These are phyloP conservation scores for Globisporangium abappressorium DNA, from an alignment of 352 stramenopile species.

Conservation along the genomic window DNA sequence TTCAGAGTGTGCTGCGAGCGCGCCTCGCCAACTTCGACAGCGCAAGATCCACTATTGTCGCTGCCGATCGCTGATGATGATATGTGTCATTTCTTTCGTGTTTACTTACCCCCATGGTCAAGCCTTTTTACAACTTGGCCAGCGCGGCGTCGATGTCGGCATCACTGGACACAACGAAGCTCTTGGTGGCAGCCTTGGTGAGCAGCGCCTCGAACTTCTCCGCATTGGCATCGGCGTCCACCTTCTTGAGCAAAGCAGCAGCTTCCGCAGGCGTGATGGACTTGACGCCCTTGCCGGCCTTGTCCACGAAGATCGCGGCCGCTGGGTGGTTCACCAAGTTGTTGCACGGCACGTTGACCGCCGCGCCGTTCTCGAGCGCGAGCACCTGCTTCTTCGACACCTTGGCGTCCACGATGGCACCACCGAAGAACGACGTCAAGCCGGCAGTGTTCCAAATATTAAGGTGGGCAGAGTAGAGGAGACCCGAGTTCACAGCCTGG, in stretches of 20 bases:
- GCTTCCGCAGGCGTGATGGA: constrained; percentile 55
- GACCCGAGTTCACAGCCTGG: constrained; percentile 54
- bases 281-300: constrained; percentile 55
- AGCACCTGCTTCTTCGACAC: constrained; percentile 64
- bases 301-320: constrained; percentile 66
- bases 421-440: constrained; percentile 70
- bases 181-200: constrained; percentile 59
- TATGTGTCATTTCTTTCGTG: constrained; percentile 8
- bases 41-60: not conserved
- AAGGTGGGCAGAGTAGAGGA: constrained; percentile 64
- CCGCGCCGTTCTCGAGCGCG: constrained; percentile 37
- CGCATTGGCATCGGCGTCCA: constrained; percentile 41
- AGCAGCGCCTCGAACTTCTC: constrained; percentile 70
- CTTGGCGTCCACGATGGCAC: constrained; percentile 55
- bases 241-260: constrained; percentile 40
- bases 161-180: constrained; percentile 62
- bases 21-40: not conserved
- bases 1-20: not conserved
- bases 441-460: constrained; percentile 72
- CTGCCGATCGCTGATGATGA: not conserved
- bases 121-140: constrained; percentile 55
- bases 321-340: constrained; percentile 67
- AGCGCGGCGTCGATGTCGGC: constrained; percentile 54
- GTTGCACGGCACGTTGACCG: constrained; percentile 74
- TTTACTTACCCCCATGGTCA: not conserved